Evolutionary conservation across 78 protist genomes (phyloP).

Genomic region (Bodo saltans): DNA sequence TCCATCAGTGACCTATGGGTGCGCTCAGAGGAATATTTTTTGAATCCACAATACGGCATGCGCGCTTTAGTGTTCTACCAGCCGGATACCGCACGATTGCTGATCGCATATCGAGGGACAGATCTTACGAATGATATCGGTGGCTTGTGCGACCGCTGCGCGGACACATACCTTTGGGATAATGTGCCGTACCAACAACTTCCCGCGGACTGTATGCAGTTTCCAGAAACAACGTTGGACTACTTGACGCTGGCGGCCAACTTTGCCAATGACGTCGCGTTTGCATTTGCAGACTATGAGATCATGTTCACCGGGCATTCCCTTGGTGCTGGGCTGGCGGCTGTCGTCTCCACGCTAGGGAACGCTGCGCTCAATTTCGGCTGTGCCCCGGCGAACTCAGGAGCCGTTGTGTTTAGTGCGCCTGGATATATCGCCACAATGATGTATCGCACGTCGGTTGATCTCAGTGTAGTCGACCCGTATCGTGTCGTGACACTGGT

Average conservation of each 20-base stretch:
- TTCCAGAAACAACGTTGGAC: neutral
- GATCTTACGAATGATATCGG: neutral
- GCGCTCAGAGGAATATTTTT: no score
- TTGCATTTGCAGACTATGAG: neutral
- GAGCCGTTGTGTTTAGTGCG: neutral
- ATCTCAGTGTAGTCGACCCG: no score
- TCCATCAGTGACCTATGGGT: neutral
- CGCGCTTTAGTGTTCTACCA: neutral
- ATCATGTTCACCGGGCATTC: neutral
- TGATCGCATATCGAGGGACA: neutral
- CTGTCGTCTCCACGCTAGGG: no score
- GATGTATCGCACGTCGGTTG: no score
- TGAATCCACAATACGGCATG: neutral
- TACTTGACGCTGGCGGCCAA: neutral
- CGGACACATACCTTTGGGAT: neutral
- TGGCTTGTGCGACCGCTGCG: neutral
- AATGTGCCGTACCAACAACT: neutral
- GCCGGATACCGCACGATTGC: neutral
- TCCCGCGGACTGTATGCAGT: neutral
- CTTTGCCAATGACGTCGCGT: neutral
- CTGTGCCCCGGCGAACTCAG: neutral
- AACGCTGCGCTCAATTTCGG: no score
- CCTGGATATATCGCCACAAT: no score
- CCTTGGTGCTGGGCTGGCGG: neutral
- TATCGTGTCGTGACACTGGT: no score